Conservation (phyloP, 2,329 filamentous ascomycete genomes). For the Xylaria sp. region DNA sequence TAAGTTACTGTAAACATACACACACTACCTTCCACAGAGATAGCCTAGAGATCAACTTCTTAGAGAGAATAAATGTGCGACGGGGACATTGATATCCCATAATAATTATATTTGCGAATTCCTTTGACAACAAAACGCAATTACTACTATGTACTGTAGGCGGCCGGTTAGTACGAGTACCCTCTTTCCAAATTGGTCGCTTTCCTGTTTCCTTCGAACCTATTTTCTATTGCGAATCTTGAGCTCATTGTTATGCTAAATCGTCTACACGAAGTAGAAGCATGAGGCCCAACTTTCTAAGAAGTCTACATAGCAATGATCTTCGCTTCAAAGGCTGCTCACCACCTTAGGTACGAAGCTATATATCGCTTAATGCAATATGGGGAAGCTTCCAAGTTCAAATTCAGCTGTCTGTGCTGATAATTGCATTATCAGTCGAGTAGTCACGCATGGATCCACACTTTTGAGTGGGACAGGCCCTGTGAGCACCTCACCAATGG, state of each 20-base stretch:
- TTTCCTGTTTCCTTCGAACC: neutral
- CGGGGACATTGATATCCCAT: neutral
- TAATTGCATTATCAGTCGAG: constrained; percentile 2
- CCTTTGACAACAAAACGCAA: neutral
- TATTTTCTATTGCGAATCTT: neutral
- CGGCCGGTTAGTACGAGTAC: neutral
- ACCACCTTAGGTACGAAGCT: neutral
- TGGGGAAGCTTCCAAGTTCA: too few species aligned
- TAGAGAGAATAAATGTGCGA: neutral
- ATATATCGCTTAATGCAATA: neutral
- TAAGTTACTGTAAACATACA: neutral
- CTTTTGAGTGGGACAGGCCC: too few species aligned
- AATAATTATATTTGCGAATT: too few species aligned
- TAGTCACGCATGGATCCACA: constrained; percentile 25
- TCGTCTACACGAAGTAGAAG: neutral
- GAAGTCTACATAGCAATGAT: neutral
- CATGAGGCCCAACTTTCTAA: neutral
- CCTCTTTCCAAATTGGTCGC: neutral
- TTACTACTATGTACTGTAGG: neutral
- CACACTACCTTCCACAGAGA: neutral
- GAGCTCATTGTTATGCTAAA: neutral
- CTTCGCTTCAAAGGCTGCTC: neutral
- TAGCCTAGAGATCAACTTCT: too few species aligned
- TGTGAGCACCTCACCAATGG: neutral
- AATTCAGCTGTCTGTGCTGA: too few species aligned